Evolutionary conservation across 2,329 filamentous ascomycete genomes (phyloP), one percentile per base, ranked within the genome.

Genomic region (Lachnellula occidentalis): DNA sequence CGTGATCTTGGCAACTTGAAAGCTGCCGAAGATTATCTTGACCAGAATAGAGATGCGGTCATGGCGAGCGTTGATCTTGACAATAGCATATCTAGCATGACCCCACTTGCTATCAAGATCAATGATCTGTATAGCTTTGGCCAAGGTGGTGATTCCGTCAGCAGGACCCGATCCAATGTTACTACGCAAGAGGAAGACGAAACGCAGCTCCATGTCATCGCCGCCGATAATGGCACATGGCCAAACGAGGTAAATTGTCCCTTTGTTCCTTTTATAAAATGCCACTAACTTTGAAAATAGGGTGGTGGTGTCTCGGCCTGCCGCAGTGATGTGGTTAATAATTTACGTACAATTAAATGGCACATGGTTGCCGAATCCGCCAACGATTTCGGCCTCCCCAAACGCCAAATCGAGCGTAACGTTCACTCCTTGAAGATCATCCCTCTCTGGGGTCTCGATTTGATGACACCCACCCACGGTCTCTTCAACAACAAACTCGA

Each of bases 331-430:
- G 72, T 78, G 67, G 73, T 78, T 58, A 77, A 78, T 55, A 74
- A 74, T 21, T 69, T 77, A 45, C 65, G 69, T 15, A 74, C 73
- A 0, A 75, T 78, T 57, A 74, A 74, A 57, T 77, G 75, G 70
- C 75, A 78, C 54, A 76, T 78, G 70, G 69, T 78, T 46, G 74
- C 73, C 43, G 76, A 78, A 64, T 74, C 74, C n/a, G 76, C 76
- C 1, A 77, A 76, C 54, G 76, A 78, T 57, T 78, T 74, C 59
- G 76, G 76, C 31, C 65, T 77, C 17, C 76, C 76, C 34, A 74
- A 73, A 51, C 72, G 72, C 58, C 76, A 78, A 59, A 78, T 74
- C 1, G 76, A 78, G 62, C 69, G 71, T 37, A 78, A 78, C 56
- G 70, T 78, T n/a, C 73, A 76, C 53, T 76, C 74, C 0, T 60